Conservation (phyloP, 768 basidiomycete genomes). For the Amanita phalloides region DNA sequence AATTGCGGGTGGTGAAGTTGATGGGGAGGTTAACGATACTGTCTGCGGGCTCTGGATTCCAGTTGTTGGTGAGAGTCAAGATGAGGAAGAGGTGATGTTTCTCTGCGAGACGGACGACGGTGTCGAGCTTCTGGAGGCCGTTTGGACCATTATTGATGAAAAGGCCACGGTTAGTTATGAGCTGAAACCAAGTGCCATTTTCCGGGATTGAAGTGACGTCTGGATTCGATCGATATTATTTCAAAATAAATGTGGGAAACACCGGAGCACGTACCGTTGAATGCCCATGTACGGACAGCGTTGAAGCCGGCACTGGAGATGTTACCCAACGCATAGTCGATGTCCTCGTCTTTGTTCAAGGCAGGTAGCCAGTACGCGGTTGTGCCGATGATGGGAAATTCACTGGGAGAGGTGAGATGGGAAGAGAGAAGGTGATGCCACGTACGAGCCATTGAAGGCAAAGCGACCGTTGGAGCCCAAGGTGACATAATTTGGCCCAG, state of each 20-base stretch:
- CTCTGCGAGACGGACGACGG: conserved; percentile 41
- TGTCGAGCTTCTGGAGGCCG: conserved; percentile 55
- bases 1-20: conserved; percentile 17
- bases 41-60: conserved; percentile 33
- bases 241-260: background rate
- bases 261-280: conserved; percentile 38
- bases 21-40: conserved; percentile 11
- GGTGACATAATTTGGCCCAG: conserved; percentile 29
- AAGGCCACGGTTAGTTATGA: conserved; percentile 40
- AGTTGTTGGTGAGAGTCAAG: conserved; percentile 52
- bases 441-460: conserved; percentile 43
- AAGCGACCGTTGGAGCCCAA: conserved; percentile 31
- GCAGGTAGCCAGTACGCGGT: conserved; percentile 59
- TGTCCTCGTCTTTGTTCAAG: conserved; percentile 44
- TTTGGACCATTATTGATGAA: conserved; percentile 49
- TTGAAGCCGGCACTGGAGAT: conserved; percentile 46
- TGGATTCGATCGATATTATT: conserved; percentile 10
- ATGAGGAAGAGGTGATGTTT: conserved; percentile 42
- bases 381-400: conserved; percentile 30
- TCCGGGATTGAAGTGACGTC: conserved; percentile 42
- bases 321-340: conserved; percentile 43
- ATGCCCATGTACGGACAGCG: conserved; percentile 61
- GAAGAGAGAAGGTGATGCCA: background rate
- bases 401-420: conserved; percentile 10
- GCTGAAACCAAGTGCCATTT: conserved; percentile 57